These are phyloP conservation scores for Heliamphora exappendiculata DNA, from an alignment of 148 eudicot genomes.

Conservation along the genomic window DNA sequence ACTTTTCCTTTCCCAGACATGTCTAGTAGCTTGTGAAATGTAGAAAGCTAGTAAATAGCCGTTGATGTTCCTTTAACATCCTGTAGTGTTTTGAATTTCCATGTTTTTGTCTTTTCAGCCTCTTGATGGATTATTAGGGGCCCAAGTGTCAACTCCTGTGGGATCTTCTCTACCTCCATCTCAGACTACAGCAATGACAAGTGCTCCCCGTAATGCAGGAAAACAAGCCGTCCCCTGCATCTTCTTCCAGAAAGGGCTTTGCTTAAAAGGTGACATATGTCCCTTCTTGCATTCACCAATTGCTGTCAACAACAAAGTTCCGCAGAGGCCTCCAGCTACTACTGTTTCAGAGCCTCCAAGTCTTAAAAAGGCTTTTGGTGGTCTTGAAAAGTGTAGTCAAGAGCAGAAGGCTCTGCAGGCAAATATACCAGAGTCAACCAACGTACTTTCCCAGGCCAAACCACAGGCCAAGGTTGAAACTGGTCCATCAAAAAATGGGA, in stretches of 20 bases:
- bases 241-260: constrained; percentile 72
- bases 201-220: constrained; percentile 31
- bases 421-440: constrained; percentile 28
- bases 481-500: constrained; percentile 24
- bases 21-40: background rate
- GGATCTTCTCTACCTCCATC: constrained; percentile 31
- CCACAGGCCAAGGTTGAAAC: constrained; percentile 18
- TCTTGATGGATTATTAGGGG: constrained; percentile 57
- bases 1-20: background rate
- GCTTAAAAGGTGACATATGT: constrained; percentile 77
- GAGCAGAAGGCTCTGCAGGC: constrained; percentile 25
- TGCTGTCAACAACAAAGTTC: constrained; percentile 31
- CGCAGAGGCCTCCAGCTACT: constrained; percentile 28
- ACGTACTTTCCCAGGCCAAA: constrained; percentile 26
- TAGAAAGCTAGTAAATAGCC: background rate
- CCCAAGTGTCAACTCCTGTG: constrained; percentile 43
- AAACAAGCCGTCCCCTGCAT: constrained; percentile 77
- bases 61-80: background rate
- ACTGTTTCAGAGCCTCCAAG: constrained; percentile 35
- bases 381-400: constrained; percentile 48
- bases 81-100: background rate
- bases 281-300: constrained; percentile 55
- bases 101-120: constrained; percentile 47
- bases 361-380: constrained; percentile 40
- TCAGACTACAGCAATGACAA: constrained; percentile 17